phyloP scores from a whole-genome alignment of 2,329 filamentous ascomycete genomes.

The Pestalotiopsis sp. region DNA sequence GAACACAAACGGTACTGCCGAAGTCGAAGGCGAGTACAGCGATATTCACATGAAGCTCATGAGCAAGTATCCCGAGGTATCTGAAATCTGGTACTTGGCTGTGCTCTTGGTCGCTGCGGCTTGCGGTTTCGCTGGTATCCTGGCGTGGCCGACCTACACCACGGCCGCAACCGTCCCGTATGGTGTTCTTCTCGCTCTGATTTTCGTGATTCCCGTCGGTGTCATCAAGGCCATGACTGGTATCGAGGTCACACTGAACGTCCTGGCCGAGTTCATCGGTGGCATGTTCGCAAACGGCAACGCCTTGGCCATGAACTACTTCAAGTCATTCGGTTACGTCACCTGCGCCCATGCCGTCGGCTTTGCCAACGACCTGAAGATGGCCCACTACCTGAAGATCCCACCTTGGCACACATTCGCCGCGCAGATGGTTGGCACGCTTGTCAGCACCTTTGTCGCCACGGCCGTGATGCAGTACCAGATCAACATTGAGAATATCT shows the following conservation, averaged over 20 bases:
- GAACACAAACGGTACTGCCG: background rate
- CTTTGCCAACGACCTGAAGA: slow-evolving; percentile 44
- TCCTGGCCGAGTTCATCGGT: slow-evolving; percentile 56
- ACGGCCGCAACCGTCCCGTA: slow-evolving; percentile 55
- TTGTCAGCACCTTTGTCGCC: slow-evolving; percentile 9
- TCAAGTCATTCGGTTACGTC: slow-evolving; percentile 47
- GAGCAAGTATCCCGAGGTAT: slow-evolving; percentile 31
- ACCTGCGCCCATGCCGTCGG: slow-evolving; percentile 50
- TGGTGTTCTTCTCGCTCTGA: slow-evolving; percentile 48
- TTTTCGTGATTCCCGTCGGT: slow-evolving; percentile 55
- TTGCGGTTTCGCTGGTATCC: slow-evolving; percentile 48
- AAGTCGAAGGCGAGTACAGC: slow-evolving; percentile 1
- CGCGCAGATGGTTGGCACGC: slow-evolving; percentile 6
- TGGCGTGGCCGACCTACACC: slow-evolving; percentile 52
- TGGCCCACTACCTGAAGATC: slow-evolving; percentile 26
- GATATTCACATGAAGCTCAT: slow-evolving; percentile 29
- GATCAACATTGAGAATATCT: slow-evolving; percentile 34
- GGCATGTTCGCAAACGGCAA: slow-evolving; percentile 53
- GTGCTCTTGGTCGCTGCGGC: slow-evolving; percentile 29
- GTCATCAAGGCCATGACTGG: slow-evolving; percentile 57
- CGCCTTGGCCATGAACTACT: slow-evolving; percentile 55
- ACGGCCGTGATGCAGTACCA: slow-evolving; percentile 43
- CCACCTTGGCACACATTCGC: slow-evolving; percentile 10
- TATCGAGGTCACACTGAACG: slow-evolving; percentile 53
- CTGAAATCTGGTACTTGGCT: slow-evolving; percentile 8